Conservation (phyloP, 768 basidiomycete species). For the Tulasnella calospora region DNA sequence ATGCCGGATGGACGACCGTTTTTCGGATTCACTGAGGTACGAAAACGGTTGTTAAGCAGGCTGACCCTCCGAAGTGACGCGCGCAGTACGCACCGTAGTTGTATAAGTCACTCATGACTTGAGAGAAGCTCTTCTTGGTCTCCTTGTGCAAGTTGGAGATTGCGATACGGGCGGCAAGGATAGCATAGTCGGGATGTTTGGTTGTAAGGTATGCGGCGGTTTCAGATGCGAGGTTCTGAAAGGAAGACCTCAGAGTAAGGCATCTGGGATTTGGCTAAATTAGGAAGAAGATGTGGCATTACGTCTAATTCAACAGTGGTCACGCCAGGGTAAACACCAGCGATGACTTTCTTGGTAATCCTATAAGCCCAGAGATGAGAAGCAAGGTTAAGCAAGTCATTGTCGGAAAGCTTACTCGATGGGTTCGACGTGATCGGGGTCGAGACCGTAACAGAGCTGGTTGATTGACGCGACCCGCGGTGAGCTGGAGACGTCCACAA, state of each 20-base stretch:
- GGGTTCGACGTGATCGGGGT: constrained; percentile 85
- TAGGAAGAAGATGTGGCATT: constrained; percentile 34
- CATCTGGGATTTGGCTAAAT: not conserved
- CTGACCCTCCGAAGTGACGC: not conserved
- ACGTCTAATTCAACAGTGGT: constrained; percentile 98
- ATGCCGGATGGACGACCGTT: constrained; percentile 80
- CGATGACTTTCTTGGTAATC: constrained; percentile 86
- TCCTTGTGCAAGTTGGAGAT: constrained; percentile 99
- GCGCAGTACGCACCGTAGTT: constrained; percentile 59
- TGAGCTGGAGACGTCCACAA: not conserved
- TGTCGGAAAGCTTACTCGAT: constrained; percentile 62
- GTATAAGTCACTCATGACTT: constrained; percentile 87
- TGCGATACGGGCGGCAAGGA: constrained; percentile 96
- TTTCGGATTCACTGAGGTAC: constrained; percentile 81
- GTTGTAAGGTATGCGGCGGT: constrained; percentile 97
- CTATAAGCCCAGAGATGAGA: constrained; percentile 39
- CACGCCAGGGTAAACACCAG: constrained; percentile 90
- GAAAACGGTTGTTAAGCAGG: not conserved
- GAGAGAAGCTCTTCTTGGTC: constrained; percentile 94
- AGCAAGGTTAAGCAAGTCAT: not conserved
- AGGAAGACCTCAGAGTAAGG: not conserved
- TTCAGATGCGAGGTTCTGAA: constrained; percentile 89
- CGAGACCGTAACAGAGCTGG: constrained; percentile 88
- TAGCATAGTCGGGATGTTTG: constrained; percentile 95
- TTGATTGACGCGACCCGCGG: constrained; percentile 30